Evolutionary conservation across 1,284 basidiomycete species (phyloP).

Genomic region (Caloboletus firmus): DNA sequence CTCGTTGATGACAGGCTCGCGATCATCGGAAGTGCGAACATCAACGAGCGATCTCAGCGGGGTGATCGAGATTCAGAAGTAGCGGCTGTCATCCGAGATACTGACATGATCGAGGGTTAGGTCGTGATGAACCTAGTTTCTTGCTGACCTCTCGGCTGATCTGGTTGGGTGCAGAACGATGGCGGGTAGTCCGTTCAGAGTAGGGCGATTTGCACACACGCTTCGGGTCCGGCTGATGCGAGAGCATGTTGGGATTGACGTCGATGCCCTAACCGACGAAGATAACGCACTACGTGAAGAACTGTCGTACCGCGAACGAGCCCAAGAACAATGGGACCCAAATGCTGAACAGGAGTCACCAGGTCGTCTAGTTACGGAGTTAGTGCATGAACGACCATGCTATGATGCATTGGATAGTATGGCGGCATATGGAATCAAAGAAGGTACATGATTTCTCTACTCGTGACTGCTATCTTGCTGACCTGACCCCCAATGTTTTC

Average conservation of each 20-base stretch:
- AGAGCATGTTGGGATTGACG: slow-evolving; percentile 94
- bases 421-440: slow-evolving; percentile 41
- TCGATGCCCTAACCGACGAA: slow-evolving; percentile 85
- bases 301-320: slow-evolving; percentile 52
- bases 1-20: slow-evolving; percentile 95
- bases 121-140: slow-evolving; percentile 23
- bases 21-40: slow-evolving; percentile 99
- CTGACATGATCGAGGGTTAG: slow-evolving; percentile 91
- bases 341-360: slow-evolving; percentile 68
- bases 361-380: slow-evolving; percentile 43
- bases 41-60: slow-evolving; percentile 95
- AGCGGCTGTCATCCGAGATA: slow-evolving; percentile 90
- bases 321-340: slow-evolving; percentile 76
- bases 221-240: slow-evolving; percentile 93
- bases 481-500: slow-evolving; percentile 38
- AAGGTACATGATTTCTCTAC: slow-evolving; percentile 45
- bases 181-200: slow-evolving; percentile 93
- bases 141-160: neutral
- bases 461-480: slow-evolving; percentile 1
- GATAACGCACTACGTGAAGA: slow-evolving; percentile 63
- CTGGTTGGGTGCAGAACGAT: slow-evolving; percentile 61
- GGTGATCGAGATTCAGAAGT: slow-evolving; percentile 98
- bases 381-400: slow-evolving; percentile 38
- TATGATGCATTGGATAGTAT: slow-evolving; percentile 40
- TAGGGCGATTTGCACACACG: slow-evolving; percentile 95